Percentiles rank a stretch among this genome's conserved stretches.
These are phyloP conservation scores for Phyllosticta citribraziliensis DNA, from an alignment of 2,329 filamentous ascomycete genomes.

Conservation along the genomic window DNA sequence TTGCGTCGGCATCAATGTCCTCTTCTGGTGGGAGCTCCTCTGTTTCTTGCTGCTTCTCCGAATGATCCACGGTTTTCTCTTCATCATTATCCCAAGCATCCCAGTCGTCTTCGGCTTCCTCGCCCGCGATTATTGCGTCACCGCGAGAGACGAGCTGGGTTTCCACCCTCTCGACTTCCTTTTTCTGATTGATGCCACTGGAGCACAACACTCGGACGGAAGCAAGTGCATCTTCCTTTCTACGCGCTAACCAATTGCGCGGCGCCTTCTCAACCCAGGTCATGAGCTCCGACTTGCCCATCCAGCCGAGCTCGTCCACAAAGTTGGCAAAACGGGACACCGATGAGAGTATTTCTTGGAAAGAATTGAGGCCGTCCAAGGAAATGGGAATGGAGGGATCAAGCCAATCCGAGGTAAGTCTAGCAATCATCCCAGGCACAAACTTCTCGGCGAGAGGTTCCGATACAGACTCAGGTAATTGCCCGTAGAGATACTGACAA, in stretches of 20 bases:
- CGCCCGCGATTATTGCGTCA: constrained; percentile 52
- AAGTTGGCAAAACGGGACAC: constrained; percentile 55
- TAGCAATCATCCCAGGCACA: constrained; percentile 57
- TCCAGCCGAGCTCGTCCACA: constrained; percentile 55
- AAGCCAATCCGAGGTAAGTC: constrained; percentile 65
- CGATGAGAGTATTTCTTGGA: constrained; percentile 59
- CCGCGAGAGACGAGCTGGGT: constrained; percentile 66
- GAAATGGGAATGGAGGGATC: constrained; percentile 66
- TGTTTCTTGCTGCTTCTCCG: constrained; percentile 4
- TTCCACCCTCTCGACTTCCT: constrained; percentile 72
- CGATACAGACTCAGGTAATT: constrained; percentile 40
- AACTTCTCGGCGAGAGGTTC: constrained; percentile 56
- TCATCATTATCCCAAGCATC: constrained; percentile 70
- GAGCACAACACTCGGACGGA: constrained; percentile 60
- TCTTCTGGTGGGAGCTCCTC: constrained; percentile 18
- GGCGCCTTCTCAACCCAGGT: constrained; percentile 77
- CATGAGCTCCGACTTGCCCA: constrained; percentile 50
- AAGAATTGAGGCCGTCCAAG: constrained; percentile 58
- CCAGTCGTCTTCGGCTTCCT: constrained; percentile 63
- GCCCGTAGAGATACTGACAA: constrained; percentile 40
- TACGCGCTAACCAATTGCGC: constrained; percentile 74
- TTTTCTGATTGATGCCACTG: constrained; percentile 55
- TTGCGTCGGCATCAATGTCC: constrained; percentile 38
- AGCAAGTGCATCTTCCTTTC: constrained; percentile 69
- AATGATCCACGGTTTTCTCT: constrained; percentile 12